Percentiles rank a stretch among this genome's conserved stretches.
phyloP scores from a whole-genome alignment of 2,329 filamentous ascomycete species.

The Furcasterigmium furcatum region DNA sequence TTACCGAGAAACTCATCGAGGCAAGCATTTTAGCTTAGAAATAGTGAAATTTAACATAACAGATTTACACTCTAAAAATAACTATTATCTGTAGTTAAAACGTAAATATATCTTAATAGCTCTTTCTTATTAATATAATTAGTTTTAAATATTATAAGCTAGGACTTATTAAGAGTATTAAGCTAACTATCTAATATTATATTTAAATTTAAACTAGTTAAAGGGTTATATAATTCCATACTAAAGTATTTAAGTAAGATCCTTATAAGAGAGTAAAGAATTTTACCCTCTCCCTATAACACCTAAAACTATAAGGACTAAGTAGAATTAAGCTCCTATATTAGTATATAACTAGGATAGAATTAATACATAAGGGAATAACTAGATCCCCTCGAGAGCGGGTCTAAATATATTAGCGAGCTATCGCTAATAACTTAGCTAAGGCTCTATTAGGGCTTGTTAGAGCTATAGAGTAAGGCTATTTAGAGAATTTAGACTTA shows the following conservation, averaged over 20 bases:
- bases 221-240: neutral
- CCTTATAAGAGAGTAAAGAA: too few species aligned
- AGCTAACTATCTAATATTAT: neutral
- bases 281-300: too few species aligned
- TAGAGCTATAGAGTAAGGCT: too few species aligned
- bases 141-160: neutral
- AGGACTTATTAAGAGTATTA: neutral
- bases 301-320: too few species aligned
- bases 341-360: constrained; percentile 3
- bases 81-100: constrained; percentile 1
- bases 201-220: neutral
- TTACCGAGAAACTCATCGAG: constrained; percentile 56
- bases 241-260: neutral
- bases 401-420: too few species aligned
- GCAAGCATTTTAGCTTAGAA: neutral
- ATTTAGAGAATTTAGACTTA: too few species aligned
- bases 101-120: neutral
- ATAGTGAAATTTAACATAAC: neutral
- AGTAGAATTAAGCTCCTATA: neutral
- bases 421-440: too few species aligned
- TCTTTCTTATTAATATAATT: neutral
- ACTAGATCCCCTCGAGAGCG: too few species aligned
- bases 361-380: too few species aligned
- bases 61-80: neutral
- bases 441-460: too few species aligned